Conservation (phyloP, 495 filamentous ascomycete genomes). For the Lophiotrema nucula region DNA sequence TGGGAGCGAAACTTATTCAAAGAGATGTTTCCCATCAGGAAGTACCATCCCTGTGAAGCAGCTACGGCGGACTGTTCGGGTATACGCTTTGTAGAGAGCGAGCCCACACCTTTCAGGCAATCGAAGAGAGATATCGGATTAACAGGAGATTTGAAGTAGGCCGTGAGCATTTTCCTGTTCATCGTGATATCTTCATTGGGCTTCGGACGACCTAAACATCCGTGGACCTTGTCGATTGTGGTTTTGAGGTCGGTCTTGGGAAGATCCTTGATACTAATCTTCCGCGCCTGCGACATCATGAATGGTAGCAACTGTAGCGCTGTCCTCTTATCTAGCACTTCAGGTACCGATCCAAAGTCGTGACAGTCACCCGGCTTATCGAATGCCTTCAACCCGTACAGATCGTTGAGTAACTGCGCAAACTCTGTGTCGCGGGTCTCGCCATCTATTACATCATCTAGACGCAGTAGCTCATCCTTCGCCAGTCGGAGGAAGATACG, state of each 20-base stretch:
- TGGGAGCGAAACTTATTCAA: slow-evolving; percentile 85
- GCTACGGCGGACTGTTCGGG: slow-evolving; percentile 55
- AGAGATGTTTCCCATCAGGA: slow-evolving; percentile 81
- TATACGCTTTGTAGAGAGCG: slow-evolving; percentile 55
- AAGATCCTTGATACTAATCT: slow-evolving; percentile 86
- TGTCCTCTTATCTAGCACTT: slow-evolving; percentile 71
- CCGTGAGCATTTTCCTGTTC: slow-evolving; percentile 71
- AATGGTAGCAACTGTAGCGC: slow-evolving; percentile 78
- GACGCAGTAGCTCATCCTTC: slow-evolving; percentile 62
- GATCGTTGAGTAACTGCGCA: slow-evolving; percentile 82
- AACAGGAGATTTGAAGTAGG: slow-evolving; percentile 75
- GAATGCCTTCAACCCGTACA: slow-evolving; percentile 79
- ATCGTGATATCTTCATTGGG: slow-evolving; percentile 65
- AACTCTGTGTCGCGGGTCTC: slow-evolving; percentile 59
- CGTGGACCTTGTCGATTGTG: slow-evolving; percentile 87
- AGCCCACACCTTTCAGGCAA: slow-evolving; percentile 71
- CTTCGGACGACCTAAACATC: slow-evolving; percentile 64
- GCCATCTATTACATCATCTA: slow-evolving; percentile 43
- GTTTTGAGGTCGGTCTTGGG: slow-evolving; percentile 83
- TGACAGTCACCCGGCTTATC: slow-evolving; percentile 62
- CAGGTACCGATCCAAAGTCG: slow-evolving; percentile 73
- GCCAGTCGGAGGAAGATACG: slow-evolving; percentile 86
- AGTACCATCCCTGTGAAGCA: slow-evolving; percentile 88
- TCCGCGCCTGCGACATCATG: slow-evolving; percentile 73
- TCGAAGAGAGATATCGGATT: slow-evolving; percentile 79